Conservation (phyloP, 2,329 filamentous ascomycete genomes). For the Curvularia lunata region DNA sequence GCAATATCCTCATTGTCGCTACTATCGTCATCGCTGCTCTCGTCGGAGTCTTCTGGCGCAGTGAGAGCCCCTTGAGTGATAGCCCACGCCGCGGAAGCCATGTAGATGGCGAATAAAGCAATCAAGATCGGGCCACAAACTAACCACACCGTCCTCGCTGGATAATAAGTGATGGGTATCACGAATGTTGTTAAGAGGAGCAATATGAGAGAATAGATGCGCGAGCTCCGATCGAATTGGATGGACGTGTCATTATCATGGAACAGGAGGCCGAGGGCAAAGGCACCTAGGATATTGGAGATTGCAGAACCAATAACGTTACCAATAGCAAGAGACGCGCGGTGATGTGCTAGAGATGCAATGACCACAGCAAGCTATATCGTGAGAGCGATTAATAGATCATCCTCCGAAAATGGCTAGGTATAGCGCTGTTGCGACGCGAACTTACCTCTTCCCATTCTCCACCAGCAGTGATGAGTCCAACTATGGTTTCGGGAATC, state of each 20-base stretch:
- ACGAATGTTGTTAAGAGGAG: constrained; percentile 34
- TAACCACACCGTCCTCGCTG: not conserved
- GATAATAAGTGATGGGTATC: not conserved
- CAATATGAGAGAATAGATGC: constrained; percentile 55
- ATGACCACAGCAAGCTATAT: constrained; percentile 58
- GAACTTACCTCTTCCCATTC: constrained; percentile 62
- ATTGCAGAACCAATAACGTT: constrained; percentile 63
- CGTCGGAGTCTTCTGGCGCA: constrained; percentile 53
- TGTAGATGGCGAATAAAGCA: constrained; percentile 53
- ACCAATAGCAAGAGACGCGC: constrained; percentile 58
- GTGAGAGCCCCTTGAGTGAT: constrained; percentile 54
- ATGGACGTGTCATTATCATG: constrained; percentile 31
- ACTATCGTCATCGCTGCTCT: constrained; percentile 30
- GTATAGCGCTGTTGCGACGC: not conserved
- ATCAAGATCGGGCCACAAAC: constrained; percentile 37
- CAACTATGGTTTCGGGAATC: constrained; percentile 58
- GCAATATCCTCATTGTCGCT: constrained; percentile 35
- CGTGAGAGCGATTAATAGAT: not conserved
- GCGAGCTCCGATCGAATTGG: constrained; percentile 57
- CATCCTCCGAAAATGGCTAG: not conserved
- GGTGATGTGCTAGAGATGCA: constrained; percentile 55
- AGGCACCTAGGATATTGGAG: constrained; percentile 63
- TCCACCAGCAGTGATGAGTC: constrained; percentile 60
- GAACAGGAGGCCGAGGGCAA: constrained; percentile 60
- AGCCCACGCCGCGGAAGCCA: constrained; percentile 53